A percentile compares a stretch with the other conserved stretches of the same genome.
These are phyloP conservation scores for Nicotiana noctiflora DNA, from an alignment of 257 asterid species.

Conservation along the genomic window DNA sequence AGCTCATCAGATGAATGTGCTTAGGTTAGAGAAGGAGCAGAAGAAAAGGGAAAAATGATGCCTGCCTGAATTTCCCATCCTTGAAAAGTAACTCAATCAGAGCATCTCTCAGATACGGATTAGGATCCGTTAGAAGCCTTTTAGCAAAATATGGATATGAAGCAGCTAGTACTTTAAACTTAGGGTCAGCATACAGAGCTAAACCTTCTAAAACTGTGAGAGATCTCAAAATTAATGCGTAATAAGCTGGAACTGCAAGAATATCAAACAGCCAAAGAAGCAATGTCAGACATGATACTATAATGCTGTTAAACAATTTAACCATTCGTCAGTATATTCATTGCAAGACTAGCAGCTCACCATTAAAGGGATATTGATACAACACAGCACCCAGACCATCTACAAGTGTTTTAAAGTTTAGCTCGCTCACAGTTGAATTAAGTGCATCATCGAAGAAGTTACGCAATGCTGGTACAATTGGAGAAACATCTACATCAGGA, in stretches of 20 bases:
- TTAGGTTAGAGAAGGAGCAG: constrained; percentile 8
- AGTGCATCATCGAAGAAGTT: constrained; percentile 88
- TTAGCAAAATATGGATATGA: constrained; percentile 99
- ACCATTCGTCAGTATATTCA: background rate
- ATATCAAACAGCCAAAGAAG: constrained; percentile 16
- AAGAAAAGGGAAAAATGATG: constrained; percentile 12
- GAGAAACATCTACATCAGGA: constrained; percentile 91
- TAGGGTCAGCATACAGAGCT: constrained; percentile 95
- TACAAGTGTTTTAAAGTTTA: constrained; percentile 89
- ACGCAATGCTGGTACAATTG: constrained; percentile 86
- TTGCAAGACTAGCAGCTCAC: constrained; percentile 35
- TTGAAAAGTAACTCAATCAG: constrained; percentile 95
- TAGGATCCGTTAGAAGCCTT: constrained; percentile 96
- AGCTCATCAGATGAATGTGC: constrained; percentile 11
- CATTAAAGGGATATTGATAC: constrained; percentile 86
- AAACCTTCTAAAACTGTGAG: constrained; percentile 98
- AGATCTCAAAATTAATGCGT: constrained; percentile 96
- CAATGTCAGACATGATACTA: constrained; percentile 14
- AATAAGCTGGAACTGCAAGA: constrained; percentile 94
- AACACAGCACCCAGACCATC: constrained; percentile 92
- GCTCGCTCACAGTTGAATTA: constrained; percentile 89
- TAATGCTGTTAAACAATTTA: background rate
- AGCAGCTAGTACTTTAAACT: constrained; percentile 95
- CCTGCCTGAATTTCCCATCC: constrained; percentile 96
- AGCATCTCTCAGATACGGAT: constrained; percentile 99